Conservation (phyloP, 176 grass and related monocot genomes). For the Rhynchospora breviuscula region DNA sequence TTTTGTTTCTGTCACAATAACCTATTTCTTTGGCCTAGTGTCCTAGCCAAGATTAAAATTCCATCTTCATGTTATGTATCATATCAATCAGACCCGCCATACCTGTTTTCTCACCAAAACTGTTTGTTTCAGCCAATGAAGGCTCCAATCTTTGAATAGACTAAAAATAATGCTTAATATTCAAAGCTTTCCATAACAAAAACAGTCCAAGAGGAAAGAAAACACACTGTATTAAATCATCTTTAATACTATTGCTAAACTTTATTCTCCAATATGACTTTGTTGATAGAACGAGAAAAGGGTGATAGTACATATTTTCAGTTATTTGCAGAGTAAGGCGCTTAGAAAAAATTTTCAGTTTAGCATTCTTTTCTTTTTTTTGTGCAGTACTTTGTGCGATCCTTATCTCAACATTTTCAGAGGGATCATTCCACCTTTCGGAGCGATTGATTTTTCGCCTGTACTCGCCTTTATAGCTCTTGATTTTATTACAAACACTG, state of each 20-base stretch:
- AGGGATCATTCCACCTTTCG: conserved; percentile 86
- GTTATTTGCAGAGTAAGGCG: background rate
- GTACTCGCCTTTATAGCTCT: conserved; percentile 93
- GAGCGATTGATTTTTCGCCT: conserved; percentile 89
- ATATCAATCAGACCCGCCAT: background rate
- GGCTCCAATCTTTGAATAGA: background rate
- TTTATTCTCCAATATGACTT: background rate
- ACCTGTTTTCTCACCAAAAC: background rate
- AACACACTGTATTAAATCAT: background rate
- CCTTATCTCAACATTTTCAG: conserved; percentile 98
- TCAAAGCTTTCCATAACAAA: background rate
- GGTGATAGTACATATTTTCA: background rate
- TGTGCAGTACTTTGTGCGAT: conserved; percentile 80
- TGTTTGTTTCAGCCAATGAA: background rate
- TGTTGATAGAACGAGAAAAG: background rate
- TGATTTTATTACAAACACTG: conserved; percentile 70
- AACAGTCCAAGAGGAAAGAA: background rate
- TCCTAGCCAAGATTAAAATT: background rate
- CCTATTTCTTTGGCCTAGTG: background rate
- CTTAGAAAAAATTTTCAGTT: background rate
- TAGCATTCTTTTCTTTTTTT: background rate
- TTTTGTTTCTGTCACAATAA: background rate
- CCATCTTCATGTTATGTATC: background rate
- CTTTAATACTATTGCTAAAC: background rate
- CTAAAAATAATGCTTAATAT: background rate